Conservation (phyloP, 2,329 filamentous ascomycete species). For the Alternaria tenuissima region DNA sequence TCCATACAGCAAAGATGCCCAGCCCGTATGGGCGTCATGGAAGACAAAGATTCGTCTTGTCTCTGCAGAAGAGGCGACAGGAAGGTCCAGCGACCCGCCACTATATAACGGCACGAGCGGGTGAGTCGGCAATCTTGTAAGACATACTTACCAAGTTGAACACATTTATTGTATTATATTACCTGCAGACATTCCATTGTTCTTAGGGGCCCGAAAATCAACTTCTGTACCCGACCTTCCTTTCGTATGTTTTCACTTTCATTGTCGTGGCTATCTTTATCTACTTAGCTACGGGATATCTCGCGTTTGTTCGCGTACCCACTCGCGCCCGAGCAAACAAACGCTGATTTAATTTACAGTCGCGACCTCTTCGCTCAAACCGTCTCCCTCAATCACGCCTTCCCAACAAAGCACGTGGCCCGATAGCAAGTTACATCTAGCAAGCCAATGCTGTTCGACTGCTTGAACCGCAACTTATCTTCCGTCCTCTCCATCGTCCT, state of each 20-base stretch:
- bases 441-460: not conserved
- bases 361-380: not conserved
- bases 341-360: not conserved
- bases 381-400: not conserved
- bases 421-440: not conserved
- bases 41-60: not conserved
- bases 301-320: not conserved
- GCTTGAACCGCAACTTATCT: not conserved
- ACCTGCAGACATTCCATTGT: not conserved
- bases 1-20: not conserved
- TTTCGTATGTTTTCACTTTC: not conserved
- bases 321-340: not conserved
- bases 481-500: not conserved
- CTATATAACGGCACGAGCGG: not conserved
- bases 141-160: not conserved
- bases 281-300: not conserved
- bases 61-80: not conserved
- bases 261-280: not conserved
- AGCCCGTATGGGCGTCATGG: not conserved
- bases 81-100: not conserved
- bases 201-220: not conserved
- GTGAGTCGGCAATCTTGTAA: constrained; percentile 1
- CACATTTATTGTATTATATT: constrained; percentile 17
- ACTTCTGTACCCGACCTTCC: not conserved
- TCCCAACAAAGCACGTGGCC: not conserved